Conservation (phyloP, 2,329 filamentous ascomycete species). For the Sarocladiaceae sp. region DNA sequence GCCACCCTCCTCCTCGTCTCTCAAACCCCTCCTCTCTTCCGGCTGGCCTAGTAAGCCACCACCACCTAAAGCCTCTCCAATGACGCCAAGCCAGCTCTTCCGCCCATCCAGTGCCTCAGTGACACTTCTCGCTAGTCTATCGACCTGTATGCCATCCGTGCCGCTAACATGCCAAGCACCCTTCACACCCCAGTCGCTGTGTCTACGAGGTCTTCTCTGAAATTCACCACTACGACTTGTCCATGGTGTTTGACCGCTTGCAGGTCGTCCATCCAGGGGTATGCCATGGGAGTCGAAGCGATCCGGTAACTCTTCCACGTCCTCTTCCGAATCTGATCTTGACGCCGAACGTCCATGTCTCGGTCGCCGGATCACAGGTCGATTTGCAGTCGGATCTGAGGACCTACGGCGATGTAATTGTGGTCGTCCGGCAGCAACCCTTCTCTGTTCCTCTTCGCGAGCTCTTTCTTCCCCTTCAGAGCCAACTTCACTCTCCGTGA, state of each 20-base stretch:
- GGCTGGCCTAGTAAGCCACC: conserved; percentile 7
- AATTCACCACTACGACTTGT: conserved; percentile 39
- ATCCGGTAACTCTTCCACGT: conserved; percentile 41
- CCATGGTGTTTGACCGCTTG: conserved; percentile 15
- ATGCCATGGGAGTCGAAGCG: conserved; percentile 42
- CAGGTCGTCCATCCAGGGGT: conserved; percentile 28
- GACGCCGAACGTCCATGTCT: conserved; percentile 15
- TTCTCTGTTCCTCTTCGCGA: conserved; percentile 8
- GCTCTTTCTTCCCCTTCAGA: conserved; percentile 13
- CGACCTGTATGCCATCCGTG: conserved; percentile 31
- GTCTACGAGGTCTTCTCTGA: conserved; percentile 27
- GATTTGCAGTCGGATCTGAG: conserved; percentile 31
- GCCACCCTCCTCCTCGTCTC: conserved; percentile 7
- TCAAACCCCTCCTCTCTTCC: not conserved
- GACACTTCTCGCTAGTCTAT: conserved; percentile 12
- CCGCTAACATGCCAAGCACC: conserved; percentile 43
- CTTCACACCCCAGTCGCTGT: conserved; percentile 29
- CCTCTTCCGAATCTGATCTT: conserved; percentile 25
- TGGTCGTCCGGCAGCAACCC: conserved; percentile 17
- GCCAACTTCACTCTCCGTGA: conserved; percentile 14
- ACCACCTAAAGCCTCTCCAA: conserved; percentile 1
- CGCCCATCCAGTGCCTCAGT: conserved; percentile 13
- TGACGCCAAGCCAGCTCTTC: conserved; percentile 8
- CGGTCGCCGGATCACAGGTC: conserved; percentile 19
- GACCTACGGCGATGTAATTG: conserved; percentile 20